Evolutionary conservation across 805 yeast genomes (phyloP).

Genomic region (Hanseniaspora opuntiae): DNA sequence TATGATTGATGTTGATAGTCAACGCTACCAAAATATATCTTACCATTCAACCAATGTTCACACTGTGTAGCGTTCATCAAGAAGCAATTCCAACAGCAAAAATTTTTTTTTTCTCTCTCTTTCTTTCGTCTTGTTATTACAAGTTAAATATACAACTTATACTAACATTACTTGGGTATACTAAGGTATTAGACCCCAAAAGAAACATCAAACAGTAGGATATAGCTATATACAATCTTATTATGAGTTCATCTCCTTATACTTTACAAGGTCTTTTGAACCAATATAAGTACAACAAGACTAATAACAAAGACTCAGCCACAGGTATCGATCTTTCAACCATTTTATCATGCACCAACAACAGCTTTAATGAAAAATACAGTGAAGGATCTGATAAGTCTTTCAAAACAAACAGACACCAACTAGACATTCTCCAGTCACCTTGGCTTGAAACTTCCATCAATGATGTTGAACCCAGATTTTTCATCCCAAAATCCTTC

Average conservation of each 20-base stretch:
- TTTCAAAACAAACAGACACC: constrained; percentile 3
- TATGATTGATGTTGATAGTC: no score
- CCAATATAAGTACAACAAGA: background rate
- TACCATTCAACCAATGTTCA: no score
- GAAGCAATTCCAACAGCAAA: no score
- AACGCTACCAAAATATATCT: no score
- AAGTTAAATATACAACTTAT: no score
- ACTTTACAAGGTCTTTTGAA: background rate
- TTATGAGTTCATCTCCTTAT: background rate
- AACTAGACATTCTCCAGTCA: constrained; percentile 50
- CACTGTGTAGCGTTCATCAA: no score
- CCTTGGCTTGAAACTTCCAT: constrained; percentile 93
- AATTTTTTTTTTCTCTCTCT: no score
- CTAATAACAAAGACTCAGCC: background rate
- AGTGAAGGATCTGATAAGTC: background rate
- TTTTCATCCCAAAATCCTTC: constrained; percentile 47
- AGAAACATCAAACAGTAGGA: no score
- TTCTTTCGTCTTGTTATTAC: no score
- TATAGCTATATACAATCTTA: no score
- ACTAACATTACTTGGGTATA: no score
- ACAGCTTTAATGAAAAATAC: background rate
- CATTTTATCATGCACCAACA: constrained; percentile 1
- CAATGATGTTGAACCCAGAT: constrained; percentile 79
- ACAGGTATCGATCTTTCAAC: background rate
- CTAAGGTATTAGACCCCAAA: no score